Base-by-base conservation (phyloP, 176 grass and related monocot genomes). In the Lolium multiflorum region DNA sequence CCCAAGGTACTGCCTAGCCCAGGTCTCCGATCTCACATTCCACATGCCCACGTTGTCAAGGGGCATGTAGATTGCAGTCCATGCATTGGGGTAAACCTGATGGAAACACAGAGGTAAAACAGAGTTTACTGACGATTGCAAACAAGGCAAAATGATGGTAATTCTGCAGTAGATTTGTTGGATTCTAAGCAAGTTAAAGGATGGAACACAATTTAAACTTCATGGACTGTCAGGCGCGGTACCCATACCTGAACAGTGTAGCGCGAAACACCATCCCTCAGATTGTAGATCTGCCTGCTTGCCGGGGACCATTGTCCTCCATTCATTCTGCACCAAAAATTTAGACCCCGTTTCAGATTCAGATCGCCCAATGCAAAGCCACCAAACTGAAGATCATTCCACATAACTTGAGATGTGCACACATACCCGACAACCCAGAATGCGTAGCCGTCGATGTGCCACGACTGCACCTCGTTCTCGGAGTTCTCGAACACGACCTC, bases 31-130 rank as follows among this genome's bases (percentile, higher is more conserved):
- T 44, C 96, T 73, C 9, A 98, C 39, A 51, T 98, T 95, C 93
- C 91, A 98, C 93, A 95, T 92, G 39, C 96, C 96, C 20, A 95
- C 96, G 81, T 98, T 98, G 89, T 95, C 96, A 22, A 95, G 68
- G 2, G 93, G 85, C 91, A 98, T 94, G 91, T 98, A 98, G 72
- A 95, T 92, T 1, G 93, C 96, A 22, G 84, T 94, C 96, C 96
- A 98, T 8, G 93, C 89, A 11, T 89, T 94, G 7, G 93, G 96
- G 71, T 98, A 98, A 7, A 95, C 91, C 96, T 98, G 93, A 44
- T 77, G 87, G 39, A 46, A 47, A 67, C n/a, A 9, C 67, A 90
- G n/a, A 68, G 26, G n/a, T 6, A 35, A 44, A 35, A 44, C 59
- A 6, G 22, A 58, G 35, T 57, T 25, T 16, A 35, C 9, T 37